Evolutionary conservation across 2,329 filamentous ascomycete genomes (phyloP).

Genomic region (Keithomyces neogunnii): DNA sequence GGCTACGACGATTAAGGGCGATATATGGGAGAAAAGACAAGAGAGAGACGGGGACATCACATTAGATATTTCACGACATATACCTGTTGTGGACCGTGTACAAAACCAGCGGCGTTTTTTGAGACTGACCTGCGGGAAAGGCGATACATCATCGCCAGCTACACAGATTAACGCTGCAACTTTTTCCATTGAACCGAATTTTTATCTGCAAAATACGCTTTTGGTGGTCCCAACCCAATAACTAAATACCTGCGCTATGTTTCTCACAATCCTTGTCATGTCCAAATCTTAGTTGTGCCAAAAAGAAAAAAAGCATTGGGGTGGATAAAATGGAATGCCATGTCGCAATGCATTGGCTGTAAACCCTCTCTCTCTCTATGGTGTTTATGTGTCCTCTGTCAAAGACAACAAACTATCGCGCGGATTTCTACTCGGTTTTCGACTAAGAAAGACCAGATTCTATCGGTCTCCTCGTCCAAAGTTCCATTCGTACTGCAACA

Average conservation of each 20-base stretch:
- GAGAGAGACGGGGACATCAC: neutral
- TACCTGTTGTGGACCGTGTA: conserved; percentile 4
- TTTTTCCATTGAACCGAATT: conserved; percentile 1
- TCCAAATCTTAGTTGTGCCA: conserved; percentile 1
- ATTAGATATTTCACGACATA: neutral
- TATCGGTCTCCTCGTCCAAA: conserved; percentile 49
- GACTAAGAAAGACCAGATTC: conserved; percentile 22
- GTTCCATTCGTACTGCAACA: conserved; percentile 53
- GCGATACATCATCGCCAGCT: neutral
- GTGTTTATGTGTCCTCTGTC: neutral
- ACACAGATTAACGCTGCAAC: neutral
- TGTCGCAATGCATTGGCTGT: neutral
- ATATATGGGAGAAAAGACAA: conserved; percentile 6
- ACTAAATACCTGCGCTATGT: neutral
- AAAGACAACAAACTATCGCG: neutral
- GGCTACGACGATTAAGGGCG: conserved; percentile 50
- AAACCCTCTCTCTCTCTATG: neutral
- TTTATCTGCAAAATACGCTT: neutral
- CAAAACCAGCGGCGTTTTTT: conserved; percentile 6
- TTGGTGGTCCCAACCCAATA: neutral
- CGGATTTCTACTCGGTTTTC: neutral
- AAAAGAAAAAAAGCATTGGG: neutral
- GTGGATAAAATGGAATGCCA: neutral
- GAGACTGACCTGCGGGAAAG: neutral
- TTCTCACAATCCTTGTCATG: neutral